These are phyloP conservation scores for Cryptococcus amylolentus DNA, from an alignment of 1,284 basidiomycete species.

Conservation along the genomic window DNA sequence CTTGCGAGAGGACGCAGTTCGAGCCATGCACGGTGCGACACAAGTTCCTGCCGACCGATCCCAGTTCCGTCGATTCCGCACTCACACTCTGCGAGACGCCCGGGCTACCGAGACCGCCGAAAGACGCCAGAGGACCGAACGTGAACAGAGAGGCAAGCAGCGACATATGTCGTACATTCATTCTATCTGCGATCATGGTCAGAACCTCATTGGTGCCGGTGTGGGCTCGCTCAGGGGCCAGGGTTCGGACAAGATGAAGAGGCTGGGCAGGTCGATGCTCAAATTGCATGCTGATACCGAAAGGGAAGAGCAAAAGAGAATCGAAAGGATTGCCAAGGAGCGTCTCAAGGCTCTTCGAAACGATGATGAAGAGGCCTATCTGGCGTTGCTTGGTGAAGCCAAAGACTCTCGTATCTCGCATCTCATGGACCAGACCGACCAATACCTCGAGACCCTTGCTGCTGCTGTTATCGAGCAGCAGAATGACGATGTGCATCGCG, in stretches of 20 bases:
- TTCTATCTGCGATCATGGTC: slow-evolving; percentile 82
- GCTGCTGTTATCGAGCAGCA: slow-evolving; percentile 94
- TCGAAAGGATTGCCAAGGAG: slow-evolving; percentile 94
- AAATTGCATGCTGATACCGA: slow-evolving; percentile 54
- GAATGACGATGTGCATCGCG: slow-evolving; percentile 60
- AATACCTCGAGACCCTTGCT: slow-evolving; percentile 90
- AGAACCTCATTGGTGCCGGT: slow-evolving; percentile 61
- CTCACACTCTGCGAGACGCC: slow-evolving; percentile 84
- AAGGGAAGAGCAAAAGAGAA: slow-evolving; percentile 60
- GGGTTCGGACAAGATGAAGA: slow-evolving; percentile 43
- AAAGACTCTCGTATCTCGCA: slow-evolving; percentile 99
- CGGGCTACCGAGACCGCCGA: slow-evolving; percentile 87
- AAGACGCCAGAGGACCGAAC: slow-evolving; percentile 84
- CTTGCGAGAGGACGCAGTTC: slow-evolving; percentile 79
- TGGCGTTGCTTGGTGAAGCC: slow-evolving; percentile 98
- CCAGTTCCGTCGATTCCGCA: slow-evolving; percentile 84
- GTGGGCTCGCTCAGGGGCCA: slow-evolving; percentile 44
- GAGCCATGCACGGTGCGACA: slow-evolving; percentile 84
- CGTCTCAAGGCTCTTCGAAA: slow-evolving; percentile 97
- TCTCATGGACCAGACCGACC: slow-evolving; percentile 87
- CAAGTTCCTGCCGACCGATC: slow-evolving; percentile 85
- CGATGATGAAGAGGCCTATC: slow-evolving; percentile 98
- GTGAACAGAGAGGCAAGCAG: slow-evolving; percentile 90
- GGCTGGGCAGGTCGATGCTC: slow-evolving; percentile 52
- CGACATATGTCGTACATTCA: slow-evolving; percentile 93